phyloP scores from a whole-genome alignment of 306 rosid species.

The Dryas alaskensis region DNA sequence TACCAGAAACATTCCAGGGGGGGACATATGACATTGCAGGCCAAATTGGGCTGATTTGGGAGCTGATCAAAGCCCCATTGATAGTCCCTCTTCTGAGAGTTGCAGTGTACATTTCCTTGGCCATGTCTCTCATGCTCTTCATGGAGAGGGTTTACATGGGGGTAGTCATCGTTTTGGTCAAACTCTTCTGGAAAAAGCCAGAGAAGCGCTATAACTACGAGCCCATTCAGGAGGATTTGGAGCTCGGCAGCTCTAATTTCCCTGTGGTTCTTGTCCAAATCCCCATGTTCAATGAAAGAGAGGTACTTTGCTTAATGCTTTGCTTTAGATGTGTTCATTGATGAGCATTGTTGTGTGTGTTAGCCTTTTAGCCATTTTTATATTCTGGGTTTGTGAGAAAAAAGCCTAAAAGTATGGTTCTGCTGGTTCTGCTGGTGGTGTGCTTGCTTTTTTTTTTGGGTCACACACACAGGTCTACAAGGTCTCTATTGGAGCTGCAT shows the following conservation, averaged over 20 bases:
- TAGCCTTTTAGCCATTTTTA: neutral
- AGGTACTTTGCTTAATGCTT: slow-evolving; percentile 43
- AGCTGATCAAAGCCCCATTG: slow-evolving; percentile 79
- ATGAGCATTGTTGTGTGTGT: neutral
- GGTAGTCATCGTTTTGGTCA: slow-evolving; percentile 74
- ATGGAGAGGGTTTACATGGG: slow-evolving; percentile 91
- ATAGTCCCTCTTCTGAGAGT: slow-evolving; percentile 75
- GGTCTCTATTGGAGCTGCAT: slow-evolving; percentile 98
- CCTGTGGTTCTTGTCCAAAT: slow-evolving; percentile 91
- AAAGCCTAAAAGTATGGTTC: slow-evolving; percentile 13
- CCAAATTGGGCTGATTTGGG: slow-evolving; percentile 74
- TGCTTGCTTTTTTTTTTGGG: slow-evolving; percentile 7
- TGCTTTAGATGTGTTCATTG: neutral
- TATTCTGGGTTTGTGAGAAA: slow-evolving; percentile 19
- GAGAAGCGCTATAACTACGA: slow-evolving; percentile 71
- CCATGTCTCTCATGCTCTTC: slow-evolving; percentile 95
- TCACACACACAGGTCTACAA: slow-evolving; percentile 63
- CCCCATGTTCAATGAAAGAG: slow-evolving; percentile 96
- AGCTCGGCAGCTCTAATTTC: slow-evolving; percentile 72
- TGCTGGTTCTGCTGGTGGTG: slow-evolving; percentile 2
- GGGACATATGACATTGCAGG: slow-evolving; percentile 49
- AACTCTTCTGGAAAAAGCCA: slow-evolving; percentile 90
- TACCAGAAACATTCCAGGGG: slow-evolving; percentile 61
- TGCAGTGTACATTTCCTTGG: slow-evolving; percentile 59
- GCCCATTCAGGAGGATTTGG: slow-evolving; percentile 65